These are phyloP conservation scores for Trichoderma semiorbis DNA, from an alignment of 2,329 filamentous ascomycete species.

Conservation along the genomic window DNA sequence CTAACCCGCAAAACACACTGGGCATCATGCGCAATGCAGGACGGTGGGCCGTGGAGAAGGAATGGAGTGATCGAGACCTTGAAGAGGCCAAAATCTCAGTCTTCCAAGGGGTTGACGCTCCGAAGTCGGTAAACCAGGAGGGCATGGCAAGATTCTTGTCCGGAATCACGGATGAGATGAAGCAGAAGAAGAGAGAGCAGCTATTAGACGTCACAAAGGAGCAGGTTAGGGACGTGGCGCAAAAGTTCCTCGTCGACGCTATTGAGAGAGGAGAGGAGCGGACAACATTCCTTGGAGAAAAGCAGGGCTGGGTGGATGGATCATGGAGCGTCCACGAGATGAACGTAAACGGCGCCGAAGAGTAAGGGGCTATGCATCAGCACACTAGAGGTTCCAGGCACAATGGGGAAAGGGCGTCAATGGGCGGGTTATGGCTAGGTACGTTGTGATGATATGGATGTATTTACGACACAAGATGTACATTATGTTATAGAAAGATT, in stretches of 20 bases:
- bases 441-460: constrained; percentile 19
- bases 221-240: constrained; percentile 76
- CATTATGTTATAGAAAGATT: constrained; percentile 28
- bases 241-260: constrained; percentile 73
- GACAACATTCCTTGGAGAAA: constrained; percentile 75
- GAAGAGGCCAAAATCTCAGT: constrained; percentile 95
- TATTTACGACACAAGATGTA: constrained; percentile 24
- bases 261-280: constrained; percentile 58
- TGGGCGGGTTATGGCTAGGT: not conserved
- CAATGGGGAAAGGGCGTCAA: constrained; percentile 5
- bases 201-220: constrained; percentile 80
- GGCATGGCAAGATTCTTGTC: constrained; percentile 83
- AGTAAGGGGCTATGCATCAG: constrained; percentile 16
- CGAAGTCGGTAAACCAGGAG: constrained; percentile 79
- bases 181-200: constrained; percentile 75
- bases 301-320: constrained; percentile 71
- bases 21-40: constrained; percentile 81
- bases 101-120: constrained; percentile 89
- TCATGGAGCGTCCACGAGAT: constrained; percentile 75
- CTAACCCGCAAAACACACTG: constrained; percentile 86
- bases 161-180: constrained; percentile 84
- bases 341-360: constrained; percentile 52
- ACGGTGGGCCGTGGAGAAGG: constrained; percentile 73
- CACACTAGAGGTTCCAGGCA: not conserved
- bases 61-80: constrained; percentile 79